Evolutionary conservation across 148 eudicot genomes (phyloP), one percentile per base, ranked within the genome.

Genomic region (Camellia lanceoleosa): DNA sequence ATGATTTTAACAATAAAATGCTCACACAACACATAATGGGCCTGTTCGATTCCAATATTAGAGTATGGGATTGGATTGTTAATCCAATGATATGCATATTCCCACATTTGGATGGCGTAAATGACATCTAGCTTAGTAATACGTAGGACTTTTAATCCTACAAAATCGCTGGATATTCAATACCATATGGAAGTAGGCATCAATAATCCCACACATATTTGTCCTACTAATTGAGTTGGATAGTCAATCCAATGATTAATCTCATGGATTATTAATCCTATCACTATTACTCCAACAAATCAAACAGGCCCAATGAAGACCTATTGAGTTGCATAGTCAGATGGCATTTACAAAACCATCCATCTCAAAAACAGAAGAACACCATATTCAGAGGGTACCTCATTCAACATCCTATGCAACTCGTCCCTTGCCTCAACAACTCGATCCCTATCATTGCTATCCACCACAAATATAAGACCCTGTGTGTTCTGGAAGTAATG

Each of bases 381-480:
- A 58, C 5, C 46, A 59, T 58, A 74, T 38, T 68, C 44, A 18
- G 49, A 55, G 15, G 55, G 44, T 64, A 87, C 91, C 88, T 89
- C 90, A 78, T 89, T 89, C 84, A 89, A 80, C 90, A 87, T 89
- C 84, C 91, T 85, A 68, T 89, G 91, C 81, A 89, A 62, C 80
- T 85, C 87, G 77, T 85, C 83, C 71, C 85, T 80, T 46, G 87
- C 87, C 79, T 85, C 88, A 71, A 87, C 88, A 78, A 85, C 90
- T 79, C 92, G 90, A 73, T 88, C 90, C 78, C 88, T 85, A 23
- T 88, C 90, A 84, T 88, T 88, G 85, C 87, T 88, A 44, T 88
- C 90, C 63, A 88, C 88, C 82, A 88, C 90, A 77, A 88, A 88
- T 51, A 88, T 88, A 69, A 88, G 90, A 43, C 90, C 90, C 76